Percentiles rank a stretch among this genome's conserved stretches.
Conservation (phyloP, 176 grass and related monocot species). For the Rhynchospora pubera region DNA sequence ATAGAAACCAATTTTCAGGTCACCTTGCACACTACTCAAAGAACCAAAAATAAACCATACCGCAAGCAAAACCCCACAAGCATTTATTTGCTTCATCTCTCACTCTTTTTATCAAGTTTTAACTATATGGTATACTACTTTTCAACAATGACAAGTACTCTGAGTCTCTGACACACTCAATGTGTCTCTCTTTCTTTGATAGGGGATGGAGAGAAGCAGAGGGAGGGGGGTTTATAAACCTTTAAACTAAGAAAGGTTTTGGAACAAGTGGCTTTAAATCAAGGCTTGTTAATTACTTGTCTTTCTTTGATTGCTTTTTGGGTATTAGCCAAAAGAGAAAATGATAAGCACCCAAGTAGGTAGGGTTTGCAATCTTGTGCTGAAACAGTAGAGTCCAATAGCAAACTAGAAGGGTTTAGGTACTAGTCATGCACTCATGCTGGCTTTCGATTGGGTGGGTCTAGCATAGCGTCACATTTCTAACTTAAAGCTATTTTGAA, state of each 20-base stretch:
- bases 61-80: not conserved
- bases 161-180: slow-evolving; percentile 6
- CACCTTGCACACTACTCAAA: slow-evolving; percentile 9
- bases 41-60: not conserved
- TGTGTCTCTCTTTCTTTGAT: not conserved
- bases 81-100: not conserved
- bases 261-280: not conserved
- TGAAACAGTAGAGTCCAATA: not conserved
- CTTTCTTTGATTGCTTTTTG: not conserved
- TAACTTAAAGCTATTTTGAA: not conserved
- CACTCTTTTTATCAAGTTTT: not conserved
- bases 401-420: not conserved
- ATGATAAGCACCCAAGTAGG: not conserved
- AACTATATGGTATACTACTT: not conserved
- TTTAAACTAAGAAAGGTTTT: not conserved
- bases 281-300: not conserved
- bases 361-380: slow-evolving; percentile 1
- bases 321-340: not conserved
- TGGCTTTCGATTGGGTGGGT: not conserved
- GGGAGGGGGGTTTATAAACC: slow-evolving; percentile 24
- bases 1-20: slow-evolving; percentile 62
- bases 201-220: not conserved
- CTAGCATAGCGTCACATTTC: not conserved
- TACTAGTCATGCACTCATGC: not conserved
- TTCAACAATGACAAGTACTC: slow-evolving; percentile 1